phyloP scores from a whole-genome alignment of 768 basidiomycete genomes.

The Botryobasidium botryosum region DNA sequence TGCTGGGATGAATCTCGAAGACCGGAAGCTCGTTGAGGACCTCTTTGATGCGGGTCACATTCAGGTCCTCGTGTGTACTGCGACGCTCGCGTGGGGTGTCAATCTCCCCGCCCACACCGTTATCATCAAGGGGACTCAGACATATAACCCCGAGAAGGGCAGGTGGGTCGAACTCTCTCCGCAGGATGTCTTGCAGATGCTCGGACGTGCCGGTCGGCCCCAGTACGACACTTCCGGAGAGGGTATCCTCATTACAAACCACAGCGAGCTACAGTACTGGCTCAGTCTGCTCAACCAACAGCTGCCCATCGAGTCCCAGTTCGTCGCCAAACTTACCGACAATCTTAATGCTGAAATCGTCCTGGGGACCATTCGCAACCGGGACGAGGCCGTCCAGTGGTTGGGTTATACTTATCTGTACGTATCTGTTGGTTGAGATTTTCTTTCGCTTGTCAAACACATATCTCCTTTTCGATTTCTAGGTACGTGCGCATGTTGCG shows the following conservation, averaged over 20 bases:
- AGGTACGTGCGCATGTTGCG: constrained; percentile 94
- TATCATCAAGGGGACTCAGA: constrained; percentile 99
- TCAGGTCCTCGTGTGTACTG: constrained; percentile 91
- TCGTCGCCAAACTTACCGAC: constrained; percentile 81
- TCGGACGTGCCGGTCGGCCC: constrained; percentile 91
- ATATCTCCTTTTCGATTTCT: constrained; percentile 12
- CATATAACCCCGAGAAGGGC: constrained; percentile 98
- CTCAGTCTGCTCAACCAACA: constrained; percentile 91
- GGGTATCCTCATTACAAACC: constrained; percentile 97
- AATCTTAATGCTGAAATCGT: constrained; percentile 97
- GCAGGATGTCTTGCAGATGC: constrained; percentile 97
- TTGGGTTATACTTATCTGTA: constrained; percentile 86
- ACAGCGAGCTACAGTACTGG: constrained; percentile 93
- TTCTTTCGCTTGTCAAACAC: too few species aligned
- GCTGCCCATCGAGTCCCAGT: constrained; percentile 92
- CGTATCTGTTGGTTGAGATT: constrained; percentile 18
- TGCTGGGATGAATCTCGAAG: constrained; percentile 87
- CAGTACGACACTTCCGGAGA: constrained; percentile 96
- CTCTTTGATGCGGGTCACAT: constrained; percentile 84
- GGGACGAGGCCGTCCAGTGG: constrained; percentile 97
- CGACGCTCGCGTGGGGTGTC: constrained; percentile 98
- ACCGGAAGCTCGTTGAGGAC: constrained; percentile 84
- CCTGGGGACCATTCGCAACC: constrained; percentile 80
- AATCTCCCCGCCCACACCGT: constrained; percentile 95
- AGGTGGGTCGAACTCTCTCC: constrained; percentile 91